phyloP scores from a whole-genome alignment of 805 yeast species.

The Clavispora carvajalis region DNA sequence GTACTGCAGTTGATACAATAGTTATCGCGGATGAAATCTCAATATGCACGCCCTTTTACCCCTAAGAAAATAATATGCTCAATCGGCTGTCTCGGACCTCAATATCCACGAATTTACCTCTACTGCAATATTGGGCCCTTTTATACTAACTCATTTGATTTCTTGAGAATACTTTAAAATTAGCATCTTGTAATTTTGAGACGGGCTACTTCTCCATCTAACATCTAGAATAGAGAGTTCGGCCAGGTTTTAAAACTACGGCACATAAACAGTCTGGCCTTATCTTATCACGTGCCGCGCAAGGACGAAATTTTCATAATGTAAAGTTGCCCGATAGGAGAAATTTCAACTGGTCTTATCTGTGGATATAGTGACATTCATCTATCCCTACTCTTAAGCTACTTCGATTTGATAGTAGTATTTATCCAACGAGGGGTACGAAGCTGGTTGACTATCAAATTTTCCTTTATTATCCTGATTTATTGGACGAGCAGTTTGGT shows the following conservation, averaged over 20 bases:
- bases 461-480: neutral
- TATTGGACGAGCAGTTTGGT: neutral
- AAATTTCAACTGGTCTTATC: neutral
- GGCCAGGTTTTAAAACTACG: no score
- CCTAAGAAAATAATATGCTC: neutral
- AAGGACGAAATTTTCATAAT: neutral
- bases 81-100: neutral
- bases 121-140: neutral
- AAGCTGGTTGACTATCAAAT: neutral
- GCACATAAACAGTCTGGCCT: neutral
- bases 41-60: neutral
- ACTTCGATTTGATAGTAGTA: neutral
- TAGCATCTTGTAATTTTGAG: no score
- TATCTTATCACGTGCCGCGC: constrained; percentile 12
- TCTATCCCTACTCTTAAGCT: neutral
- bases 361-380: neutral
- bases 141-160: no score
- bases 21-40: neutral
- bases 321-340: neutral
- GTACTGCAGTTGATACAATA: neutral
- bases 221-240: no score
- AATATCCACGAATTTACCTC: neutral
- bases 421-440: no score
- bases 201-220: no score
- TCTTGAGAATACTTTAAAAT: no score